These are phyloP conservation scores for Powellomyces hirtus DNA, from an alignment of 192 early-diverging fungal genomes.

Conservation along the genomic window DNA sequence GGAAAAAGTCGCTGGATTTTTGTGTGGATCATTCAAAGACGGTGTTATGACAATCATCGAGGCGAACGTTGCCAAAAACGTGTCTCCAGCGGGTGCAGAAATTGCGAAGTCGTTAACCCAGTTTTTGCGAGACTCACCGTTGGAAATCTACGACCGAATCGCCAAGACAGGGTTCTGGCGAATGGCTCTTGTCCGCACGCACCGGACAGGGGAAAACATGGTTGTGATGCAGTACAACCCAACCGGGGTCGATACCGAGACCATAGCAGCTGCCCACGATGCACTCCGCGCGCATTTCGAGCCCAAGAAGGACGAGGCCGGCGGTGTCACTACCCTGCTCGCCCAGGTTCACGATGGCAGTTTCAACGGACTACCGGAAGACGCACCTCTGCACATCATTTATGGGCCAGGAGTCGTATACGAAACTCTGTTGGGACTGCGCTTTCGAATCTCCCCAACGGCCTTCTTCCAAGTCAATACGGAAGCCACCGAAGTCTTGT, in stretches of 20 bases:
- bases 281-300: slow-evolving; percentile 17
- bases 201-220: slow-evolving; percentile 60
- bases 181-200: slow-evolving; percentile 59
- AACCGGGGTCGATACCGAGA: slow-evolving; percentile 34
- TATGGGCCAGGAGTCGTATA: slow-evolving; percentile 56
- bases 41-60: slow-evolving; percentile 57
- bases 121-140: slow-evolving; percentile 26
- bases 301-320: slow-evolving; percentile 5
- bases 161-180: slow-evolving; percentile 65
- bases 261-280: slow-evolving; percentile 34
- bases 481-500: slow-evolving; percentile 64
- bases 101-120: slow-evolving; percentile 49
- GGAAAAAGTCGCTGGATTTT: slow-evolving; percentile 61
- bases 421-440: slow-evolving; percentile 63
- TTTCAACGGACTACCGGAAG: slow-evolving; percentile 58
- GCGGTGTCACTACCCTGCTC: slow-evolving; percentile 50
- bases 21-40: slow-evolving; percentile 62
- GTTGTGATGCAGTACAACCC: slow-evolving; percentile 63
- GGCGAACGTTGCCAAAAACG: slow-evolving; percentile 24
- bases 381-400: slow-evolving; percentile 42
- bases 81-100: slow-evolving; percentile 45
- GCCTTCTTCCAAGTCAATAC: slow-evolving; percentile 84
- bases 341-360: slow-evolving; percentile 46
- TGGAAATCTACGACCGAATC: slow-evolving; percentile 45
- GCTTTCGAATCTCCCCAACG: slow-evolving; percentile 69